Conservation (phyloP, 306 rosid genomes). For the Trifolium fragiferum region DNA sequence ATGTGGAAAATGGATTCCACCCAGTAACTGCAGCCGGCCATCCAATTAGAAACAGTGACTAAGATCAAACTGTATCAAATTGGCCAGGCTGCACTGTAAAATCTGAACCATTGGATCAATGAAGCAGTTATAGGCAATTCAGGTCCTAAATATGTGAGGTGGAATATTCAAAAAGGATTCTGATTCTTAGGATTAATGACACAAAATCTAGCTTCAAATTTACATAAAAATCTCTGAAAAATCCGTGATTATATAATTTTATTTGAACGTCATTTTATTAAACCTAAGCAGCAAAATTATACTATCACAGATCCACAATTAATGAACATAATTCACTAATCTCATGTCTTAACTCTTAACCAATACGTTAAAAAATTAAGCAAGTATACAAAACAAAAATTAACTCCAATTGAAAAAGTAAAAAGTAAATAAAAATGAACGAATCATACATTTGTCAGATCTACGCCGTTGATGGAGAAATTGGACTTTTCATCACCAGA, state of each 20-base stretch:
- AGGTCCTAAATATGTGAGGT: too few species aligned
- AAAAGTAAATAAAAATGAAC: neutral
- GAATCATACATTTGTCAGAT: conserved; percentile 69
- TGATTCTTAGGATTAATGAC: neutral
- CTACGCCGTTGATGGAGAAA: conserved; percentile 72
- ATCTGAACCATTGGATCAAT: too few species aligned
- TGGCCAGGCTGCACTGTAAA: too few species aligned
- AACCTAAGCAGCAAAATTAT: neutral
- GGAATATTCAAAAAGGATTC: neutral
- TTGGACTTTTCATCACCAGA: conserved; percentile 88
- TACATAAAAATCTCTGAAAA: neutral
- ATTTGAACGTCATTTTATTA: neutral
- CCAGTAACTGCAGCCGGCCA: too few species aligned
- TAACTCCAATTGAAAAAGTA: neutral
- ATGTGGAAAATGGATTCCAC: neutral
- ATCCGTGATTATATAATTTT: neutral
- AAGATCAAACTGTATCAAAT: too few species aligned
- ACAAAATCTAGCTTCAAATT: neutral
- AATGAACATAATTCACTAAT: neutral
- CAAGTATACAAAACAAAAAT: neutral
- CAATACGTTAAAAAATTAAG: neutral
- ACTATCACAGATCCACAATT: neutral
- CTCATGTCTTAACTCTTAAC: neutral
- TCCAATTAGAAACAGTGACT: too few species aligned
- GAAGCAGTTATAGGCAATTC: too few species aligned